phyloP scores from a whole-genome alignment of 2,329 filamentous ascomycete genomes.

The Ambrosiella xylebori region DNA sequence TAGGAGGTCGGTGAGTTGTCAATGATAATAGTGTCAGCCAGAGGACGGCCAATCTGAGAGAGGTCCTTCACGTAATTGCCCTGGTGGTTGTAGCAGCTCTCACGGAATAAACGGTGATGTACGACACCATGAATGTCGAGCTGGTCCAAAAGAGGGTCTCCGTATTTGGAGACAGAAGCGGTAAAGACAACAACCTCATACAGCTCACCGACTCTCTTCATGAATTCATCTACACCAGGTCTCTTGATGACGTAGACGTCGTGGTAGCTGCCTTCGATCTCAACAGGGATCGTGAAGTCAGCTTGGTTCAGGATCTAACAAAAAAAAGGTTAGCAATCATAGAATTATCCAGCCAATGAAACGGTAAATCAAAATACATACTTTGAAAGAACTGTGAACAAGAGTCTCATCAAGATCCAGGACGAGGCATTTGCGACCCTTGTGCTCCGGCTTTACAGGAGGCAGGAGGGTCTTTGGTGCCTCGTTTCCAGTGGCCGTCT shows the following conservation, averaged over 20 bases:
- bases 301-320: slow-evolving; percentile 84
- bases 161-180: slow-evolving; percentile 96
- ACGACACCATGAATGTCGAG: slow-evolving; percentile 94
- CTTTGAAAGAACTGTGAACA: slow-evolving; percentile 98
- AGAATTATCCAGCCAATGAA: not conserved
- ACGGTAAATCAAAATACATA: slow-evolving; percentile 22
- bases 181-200: slow-evolving; percentile 99
- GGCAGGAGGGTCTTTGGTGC: slow-evolving; percentile 55
- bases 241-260: slow-evolving; percentile 99
- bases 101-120: slow-evolving; percentile 87
- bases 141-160: slow-evolving; percentile 88
- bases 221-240: slow-evolving; percentile 95
- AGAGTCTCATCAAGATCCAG: slow-evolving; percentile 92
- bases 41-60: slow-evolving; percentile 86
- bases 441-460: slow-evolving; percentile 61
- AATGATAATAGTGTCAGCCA: slow-evolving; percentile 97
- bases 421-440: slow-evolving; percentile 83
- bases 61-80: slow-evolving; percentile 99
- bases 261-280: slow-evolving; percentile 97
- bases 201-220: slow-evolving; percentile 93
- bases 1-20: slow-evolving; percentile 98
- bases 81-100: slow-evolving; percentile 98
- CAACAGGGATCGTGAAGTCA: slow-evolving; percentile 96
- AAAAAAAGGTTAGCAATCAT: not conserved
- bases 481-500: slow-evolving; percentile 5